Percentiles rank a stretch among this genome's conserved stretches.
Conservation (phyloP, 2,329 filamentous ascomycete species). For the Claviceps lovelessii region DNA sequence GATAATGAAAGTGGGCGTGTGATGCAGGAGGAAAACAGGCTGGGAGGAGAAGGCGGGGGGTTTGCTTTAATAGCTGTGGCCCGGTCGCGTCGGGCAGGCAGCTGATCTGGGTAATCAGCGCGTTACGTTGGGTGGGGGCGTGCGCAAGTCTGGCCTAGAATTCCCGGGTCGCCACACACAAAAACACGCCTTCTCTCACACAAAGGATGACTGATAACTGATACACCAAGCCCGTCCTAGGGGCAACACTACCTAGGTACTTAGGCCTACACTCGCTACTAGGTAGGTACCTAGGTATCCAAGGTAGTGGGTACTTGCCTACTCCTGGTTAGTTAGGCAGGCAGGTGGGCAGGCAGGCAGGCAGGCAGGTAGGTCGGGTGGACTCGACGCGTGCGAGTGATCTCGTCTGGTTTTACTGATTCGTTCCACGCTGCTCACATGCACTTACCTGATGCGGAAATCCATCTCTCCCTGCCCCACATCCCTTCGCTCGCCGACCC, state of each 20-base stretch:
- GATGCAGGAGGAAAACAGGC: constrained; percentile 28
- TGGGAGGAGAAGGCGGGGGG: constrained; percentile 28
- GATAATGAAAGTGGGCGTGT: constrained; percentile 8
- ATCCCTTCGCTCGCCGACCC: too few relatives aligned
- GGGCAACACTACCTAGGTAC: too few relatives aligned
- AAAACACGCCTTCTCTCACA: neutral
- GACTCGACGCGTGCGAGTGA: too few relatives aligned
- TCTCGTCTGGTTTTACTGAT: too few relatives aligned
- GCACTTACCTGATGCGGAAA: neutral
- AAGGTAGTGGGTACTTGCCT: too few relatives aligned
- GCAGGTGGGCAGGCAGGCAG: too few relatives aligned
- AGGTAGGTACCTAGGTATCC: too few relatives aligned
- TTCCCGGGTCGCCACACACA: neutral
- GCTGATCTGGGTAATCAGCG: constrained; percentile 22
- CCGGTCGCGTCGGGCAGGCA: constrained; percentile 16
- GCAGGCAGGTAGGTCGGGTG: too few relatives aligned
- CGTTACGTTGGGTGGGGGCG: constrained; percentile 5
- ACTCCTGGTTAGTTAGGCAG: too few relatives aligned
- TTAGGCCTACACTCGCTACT: too few relatives aligned
- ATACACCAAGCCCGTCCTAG: neutral
- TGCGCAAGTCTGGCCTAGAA: constrained; percentile 11
- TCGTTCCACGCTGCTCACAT: neutral
- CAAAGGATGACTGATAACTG: neutral
- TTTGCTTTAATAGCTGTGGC: constrained; percentile 27
- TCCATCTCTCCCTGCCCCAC: neutral